Base-by-base conservation (phyloP, 257 asterid species). In the Capsicum chinense region DNA sequence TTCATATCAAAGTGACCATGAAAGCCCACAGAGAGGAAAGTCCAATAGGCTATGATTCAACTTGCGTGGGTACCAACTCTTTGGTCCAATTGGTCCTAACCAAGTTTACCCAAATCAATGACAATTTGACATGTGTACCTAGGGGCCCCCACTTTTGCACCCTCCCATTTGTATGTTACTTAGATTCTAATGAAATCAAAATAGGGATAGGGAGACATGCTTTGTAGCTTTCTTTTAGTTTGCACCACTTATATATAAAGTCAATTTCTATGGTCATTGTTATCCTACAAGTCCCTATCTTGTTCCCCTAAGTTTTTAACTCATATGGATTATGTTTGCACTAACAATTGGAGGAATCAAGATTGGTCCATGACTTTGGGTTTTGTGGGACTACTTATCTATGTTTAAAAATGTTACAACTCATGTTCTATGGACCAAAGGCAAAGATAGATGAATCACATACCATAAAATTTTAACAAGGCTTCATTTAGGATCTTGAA, bases 181-280 rank as follows among this genome's bases (percentile, higher is more conserved):
- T 13, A 13, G 62, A 50, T 74, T 74, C 60, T 21, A 21, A 76
- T 52, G 74, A 66, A 79, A 63, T 21, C 3, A 64, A 14, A 42
- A 14, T 39, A 79, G 37, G 60, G 42, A 44, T 58, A 88, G 85
- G 33, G 74, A 56, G 69, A 26, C 90, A 86, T 88, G 93, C 87
- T 88, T 80, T 83, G 92, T 90, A 76, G 87, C 88, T 90, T 89
- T 91, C 96, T 86, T 90, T 93, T 86, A 6, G 85, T 88, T 54
- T 67, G 85, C 87, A 89, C 94, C 97, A 91, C 81, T 76, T 82
- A 88, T 83, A 81, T 84, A 81, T 85, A 86, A 89, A 91, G 90
- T 88, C 35, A 19, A 26, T 81, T 87, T 59, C 57, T 82, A 83
- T 80, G 89, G 91, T 59, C 88, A 91, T 67, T 83, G 85, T 85